Base-by-base conservation (phyloP, 2,329 filamentous ascomycete genomes). In the Penicillium digitatum region DNA sequence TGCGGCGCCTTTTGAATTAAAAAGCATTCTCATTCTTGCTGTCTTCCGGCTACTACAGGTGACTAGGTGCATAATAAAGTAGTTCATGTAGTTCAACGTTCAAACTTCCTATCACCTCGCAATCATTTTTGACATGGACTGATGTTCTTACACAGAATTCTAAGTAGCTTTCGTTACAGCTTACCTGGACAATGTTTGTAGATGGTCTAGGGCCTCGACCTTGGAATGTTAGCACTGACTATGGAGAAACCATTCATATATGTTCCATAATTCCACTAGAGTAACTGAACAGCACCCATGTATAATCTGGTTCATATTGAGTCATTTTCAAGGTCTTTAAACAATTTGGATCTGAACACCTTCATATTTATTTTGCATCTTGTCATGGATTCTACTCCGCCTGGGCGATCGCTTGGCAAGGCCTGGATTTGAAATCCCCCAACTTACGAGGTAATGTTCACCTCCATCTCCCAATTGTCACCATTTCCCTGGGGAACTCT, bases 151-250 rank as follows among this genome's bases (percentile, higher is more conserved):
- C 22, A 9, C 37, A 35, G 31, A 31, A 37, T 18, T 20, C 18
- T 27, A 14, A 22, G 11, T 2, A 34, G 22, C 27, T 46, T 34
- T n/a, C 11, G 52, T 46, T 14, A n/a, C 11, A n/a, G 14, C 5
- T 43, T 31, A 16, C 14, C n/a, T 14, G n/a, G n/a, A 8, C 18
- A 20, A 31, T 10, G n/a, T n/a, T n/a, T n/a, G 10, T 32, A 46
- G 20, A 24, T n/a, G 29, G 40, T 14, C 20, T 10, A 35, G 3
- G n/a, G 8, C 20, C 24, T 27, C 24, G 48, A 40, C 38, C 46
- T 51, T 55, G 49, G 56, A 57, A 59, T 62, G 54, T 32, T 22
- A 44, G 29, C n/a, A 29, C 46, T 27, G 50, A 58, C 46, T 43
- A 7, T 14, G 29, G 43, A 24, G 26, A 27, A 53, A 46, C 48